Percentiles rank a stretch among this genome's conserved stretches.
phyloP scores from a whole-genome alignment of 495 filamentous ascomycete species.

The Elasticomyces elasticus region DNA sequence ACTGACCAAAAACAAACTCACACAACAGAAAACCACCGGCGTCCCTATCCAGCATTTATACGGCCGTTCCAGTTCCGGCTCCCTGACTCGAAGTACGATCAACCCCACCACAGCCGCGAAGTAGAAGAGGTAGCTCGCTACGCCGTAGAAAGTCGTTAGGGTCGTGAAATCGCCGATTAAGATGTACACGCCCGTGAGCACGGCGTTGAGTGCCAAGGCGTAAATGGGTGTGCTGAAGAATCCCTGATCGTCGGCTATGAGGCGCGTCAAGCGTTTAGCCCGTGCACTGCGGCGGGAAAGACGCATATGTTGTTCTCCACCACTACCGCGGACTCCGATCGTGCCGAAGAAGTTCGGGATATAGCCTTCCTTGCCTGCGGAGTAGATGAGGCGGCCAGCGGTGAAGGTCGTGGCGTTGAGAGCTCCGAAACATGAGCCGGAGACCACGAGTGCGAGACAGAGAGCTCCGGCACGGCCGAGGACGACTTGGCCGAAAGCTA shows the following conservation, averaged over 20 bases:
- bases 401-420: conserved; percentile 95
- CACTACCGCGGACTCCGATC: conserved; percentile 55
- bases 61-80: conserved; percentile 77
- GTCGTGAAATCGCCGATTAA: conserved; percentile 82
- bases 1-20: conserved; percentile 82
- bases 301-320: conserved; percentile 16
- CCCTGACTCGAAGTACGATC: conserved; percentile 79
- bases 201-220: conserved; percentile 71
- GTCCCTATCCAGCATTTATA: conserved; percentile 95
- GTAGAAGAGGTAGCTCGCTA: conserved; percentile 93
- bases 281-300: conserved; percentile 19
- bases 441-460: conserved; percentile 79
- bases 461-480: conserved; percentile 77
- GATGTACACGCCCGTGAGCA: conserved; percentile 65
- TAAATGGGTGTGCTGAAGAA: conserved; percentile 78
- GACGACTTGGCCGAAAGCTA: conserved; percentile 82
- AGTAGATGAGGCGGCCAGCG: conserved; percentile 81
- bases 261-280: conserved; percentile 18
- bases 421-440: conserved; percentile 73
- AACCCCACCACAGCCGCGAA: conserved; percentile 90
- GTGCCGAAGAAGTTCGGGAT: conserved; percentile 74
- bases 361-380: conserved; percentile 90
- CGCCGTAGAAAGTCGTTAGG: conserved; percentile 90
- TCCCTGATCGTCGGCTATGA: conserved; percentile 32
- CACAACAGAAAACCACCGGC: conserved; percentile 96